Percentiles rank a stretch among this genome's conserved stretches.
phyloP scores from a whole-genome alignment of 164 flowering plant species.

The Protea cynaroides region DNA sequence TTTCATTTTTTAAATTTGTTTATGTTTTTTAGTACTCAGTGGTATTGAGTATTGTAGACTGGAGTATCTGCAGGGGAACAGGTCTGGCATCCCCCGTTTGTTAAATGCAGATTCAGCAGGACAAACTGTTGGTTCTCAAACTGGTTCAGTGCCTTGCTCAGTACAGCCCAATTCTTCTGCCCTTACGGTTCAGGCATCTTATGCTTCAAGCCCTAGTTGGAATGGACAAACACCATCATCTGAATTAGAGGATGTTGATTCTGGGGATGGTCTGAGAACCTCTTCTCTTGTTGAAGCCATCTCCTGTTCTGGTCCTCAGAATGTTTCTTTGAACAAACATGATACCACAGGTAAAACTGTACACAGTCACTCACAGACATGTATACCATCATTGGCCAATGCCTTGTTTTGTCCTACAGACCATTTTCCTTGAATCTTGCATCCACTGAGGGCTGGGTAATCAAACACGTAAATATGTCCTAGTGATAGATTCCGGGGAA shows the following conservation, averaged over 20 bases:
- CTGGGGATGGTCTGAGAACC: conserved; percentile 27
- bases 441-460: too few relatives aligned
- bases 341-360: conserved; percentile 23
- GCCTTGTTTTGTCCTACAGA: too few relatives aligned
- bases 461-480: too few relatives aligned
- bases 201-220: conserved; percentile 43
- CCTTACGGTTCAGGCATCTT: conserved; percentile 28
- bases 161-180: conserved; percentile 27
- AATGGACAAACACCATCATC: conserved; percentile 35
- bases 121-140: conserved; percentile 23
- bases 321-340: conserved; percentile 10
- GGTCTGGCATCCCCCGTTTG: conserved; percentile 30
- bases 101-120: conserved; percentile 22
- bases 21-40: too few relatives aligned
- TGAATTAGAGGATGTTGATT: conserved; percentile 42
- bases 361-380: too few relatives aligned
- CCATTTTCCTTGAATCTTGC: too few relatives aligned
- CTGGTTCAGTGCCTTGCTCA: conserved; percentile 22
- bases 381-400: too few relatives aligned
- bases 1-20: too few relatives aligned
- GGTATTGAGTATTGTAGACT: too few relatives aligned
- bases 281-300: conserved; percentile 20
- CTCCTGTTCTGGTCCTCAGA: conserved; percentile 17
- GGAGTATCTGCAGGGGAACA: conserved; percentile 39
- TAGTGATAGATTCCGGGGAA: too few relatives aligned